Conservation (phyloP, 805 yeast species). For the Zygosaccharomyces pseudorouxii region DNA sequence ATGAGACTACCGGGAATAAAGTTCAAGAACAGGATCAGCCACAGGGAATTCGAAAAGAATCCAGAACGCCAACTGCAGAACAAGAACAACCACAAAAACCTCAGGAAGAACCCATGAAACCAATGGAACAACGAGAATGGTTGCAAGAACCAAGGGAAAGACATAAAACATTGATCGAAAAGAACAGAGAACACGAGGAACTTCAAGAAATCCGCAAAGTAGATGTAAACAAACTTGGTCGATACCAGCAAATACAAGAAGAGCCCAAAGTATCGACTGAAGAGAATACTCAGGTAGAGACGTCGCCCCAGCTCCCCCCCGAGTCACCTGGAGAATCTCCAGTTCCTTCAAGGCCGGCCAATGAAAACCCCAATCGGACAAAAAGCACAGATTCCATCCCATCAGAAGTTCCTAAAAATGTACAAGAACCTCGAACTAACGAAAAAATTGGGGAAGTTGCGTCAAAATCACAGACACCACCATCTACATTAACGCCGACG, state of each 20-base stretch:
- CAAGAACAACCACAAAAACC: background rate
- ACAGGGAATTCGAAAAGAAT: background rate
- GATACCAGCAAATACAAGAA: too few species aligned
- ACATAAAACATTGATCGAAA: too few species aligned
- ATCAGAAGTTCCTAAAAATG: background rate
- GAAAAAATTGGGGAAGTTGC: background rate
- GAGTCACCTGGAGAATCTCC: background rate
- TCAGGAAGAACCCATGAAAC: background rate
- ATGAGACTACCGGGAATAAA: background rate
- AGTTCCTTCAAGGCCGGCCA: background rate
- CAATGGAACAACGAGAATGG: too few species aligned
- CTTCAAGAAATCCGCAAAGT: too few species aligned
- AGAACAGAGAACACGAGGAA: too few species aligned
- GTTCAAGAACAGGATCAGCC: background rate
- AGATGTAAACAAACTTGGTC: too few species aligned
- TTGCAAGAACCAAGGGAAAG: too few species aligned
- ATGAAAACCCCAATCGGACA: background rate
- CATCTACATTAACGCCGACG: slow-evolving; percentile 9
- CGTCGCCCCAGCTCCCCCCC: background rate
- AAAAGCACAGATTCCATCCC: background rate
- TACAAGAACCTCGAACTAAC: background rate
- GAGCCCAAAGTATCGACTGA: too few species aligned
- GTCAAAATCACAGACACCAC: slow-evolving; percentile 8
- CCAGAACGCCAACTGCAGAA: background rate
- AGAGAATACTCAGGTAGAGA: background rate